Evolutionary conservation across 2,329 filamentous ascomycete species (phyloP).

Genomic region (Phialophora tarda): DNA sequence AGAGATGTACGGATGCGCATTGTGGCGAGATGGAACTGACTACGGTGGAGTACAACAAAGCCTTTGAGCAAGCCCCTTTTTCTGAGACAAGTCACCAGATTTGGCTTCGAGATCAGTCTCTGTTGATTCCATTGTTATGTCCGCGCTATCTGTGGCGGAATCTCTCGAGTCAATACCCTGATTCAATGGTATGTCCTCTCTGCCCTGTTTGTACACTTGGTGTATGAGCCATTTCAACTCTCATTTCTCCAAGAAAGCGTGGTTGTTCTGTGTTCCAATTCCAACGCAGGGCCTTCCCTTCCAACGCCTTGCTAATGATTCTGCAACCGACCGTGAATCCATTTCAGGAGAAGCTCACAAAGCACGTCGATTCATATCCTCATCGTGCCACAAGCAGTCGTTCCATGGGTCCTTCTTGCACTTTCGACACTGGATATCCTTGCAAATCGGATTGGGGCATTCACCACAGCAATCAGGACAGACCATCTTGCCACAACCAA

Average conservation of each 20-base stretch:
- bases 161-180: background rate
- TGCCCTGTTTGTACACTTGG: background rate
- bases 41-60: background rate
- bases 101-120: background rate
- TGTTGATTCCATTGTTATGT: background rate
- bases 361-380: conserved; percentile 23
- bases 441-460: conserved; percentile 45
- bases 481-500: conserved; percentile 43
- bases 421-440: conserved; percentile 45
- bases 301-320: conserved; percentile 1
- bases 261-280: conserved; percentile 4
- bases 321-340: background rate
- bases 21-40: background rate
- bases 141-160: conserved; percentile 2
- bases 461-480: conserved; percentile 46
- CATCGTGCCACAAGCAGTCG: conserved; percentile 45
- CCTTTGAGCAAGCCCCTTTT: background rate
- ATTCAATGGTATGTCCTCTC: background rate
- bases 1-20: background rate
- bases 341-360: conserved; percentile 12
- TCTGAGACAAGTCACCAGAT: background rate
- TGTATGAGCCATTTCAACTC: conserved; percentile 1
- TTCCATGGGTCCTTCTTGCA: conserved; percentile 46
- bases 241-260: conserved; percentile 14
- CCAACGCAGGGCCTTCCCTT: background rate